Conservation (phyloP, 2,329 filamentous ascomycete species). For the Zymoseptoria pseudotritici region DNA sequence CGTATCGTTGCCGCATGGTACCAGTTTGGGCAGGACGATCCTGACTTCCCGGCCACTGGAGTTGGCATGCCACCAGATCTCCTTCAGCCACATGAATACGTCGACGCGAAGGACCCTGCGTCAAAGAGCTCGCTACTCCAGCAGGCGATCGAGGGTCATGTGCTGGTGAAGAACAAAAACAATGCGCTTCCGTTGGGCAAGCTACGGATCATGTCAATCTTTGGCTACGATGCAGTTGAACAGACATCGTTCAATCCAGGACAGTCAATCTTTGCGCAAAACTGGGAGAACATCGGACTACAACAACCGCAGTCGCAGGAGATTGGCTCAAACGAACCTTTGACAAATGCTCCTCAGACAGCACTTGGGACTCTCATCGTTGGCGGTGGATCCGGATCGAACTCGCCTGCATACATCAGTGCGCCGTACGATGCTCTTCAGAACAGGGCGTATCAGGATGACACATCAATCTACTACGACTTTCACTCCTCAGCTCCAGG, state of each 20-base stretch:
- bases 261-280: conserved; percentile 17
- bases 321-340: conserved; percentile 29
- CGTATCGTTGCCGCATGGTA: conserved; percentile 49
- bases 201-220: conserved; percentile 50
- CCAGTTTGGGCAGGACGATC: conserved; percentile 44
- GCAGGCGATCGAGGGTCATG: conserved; percentile 57
- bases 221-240: conserved; percentile 50
- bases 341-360: conserved; percentile 19
- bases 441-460: conserved; percentile 40
- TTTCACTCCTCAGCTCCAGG: conserved; percentile 43
- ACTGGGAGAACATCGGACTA: conserved; percentile 19
- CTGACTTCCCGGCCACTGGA: conserved; percentile 35
- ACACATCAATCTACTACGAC: conserved; percentile 54
- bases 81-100: conserved; percentile 42
- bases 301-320: conserved; percentile 16
- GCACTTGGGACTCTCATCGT: conserved; percentile 29
- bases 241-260: conserved; percentile 24
- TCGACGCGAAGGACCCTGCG: conserved; percentile 49
- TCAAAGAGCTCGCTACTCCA: conserved; percentile 45
- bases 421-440: conserved; percentile 32
- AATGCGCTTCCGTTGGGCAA: conserved; percentile 47
- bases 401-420: conserved; percentile 28
- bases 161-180: conserved; percentile 56
- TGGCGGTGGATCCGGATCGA: conserved; percentile 31
- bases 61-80: conserved; percentile 47